Conservation (phyloP, 768 basidiomycete genomes). For the Trametes coccinea region DNA sequence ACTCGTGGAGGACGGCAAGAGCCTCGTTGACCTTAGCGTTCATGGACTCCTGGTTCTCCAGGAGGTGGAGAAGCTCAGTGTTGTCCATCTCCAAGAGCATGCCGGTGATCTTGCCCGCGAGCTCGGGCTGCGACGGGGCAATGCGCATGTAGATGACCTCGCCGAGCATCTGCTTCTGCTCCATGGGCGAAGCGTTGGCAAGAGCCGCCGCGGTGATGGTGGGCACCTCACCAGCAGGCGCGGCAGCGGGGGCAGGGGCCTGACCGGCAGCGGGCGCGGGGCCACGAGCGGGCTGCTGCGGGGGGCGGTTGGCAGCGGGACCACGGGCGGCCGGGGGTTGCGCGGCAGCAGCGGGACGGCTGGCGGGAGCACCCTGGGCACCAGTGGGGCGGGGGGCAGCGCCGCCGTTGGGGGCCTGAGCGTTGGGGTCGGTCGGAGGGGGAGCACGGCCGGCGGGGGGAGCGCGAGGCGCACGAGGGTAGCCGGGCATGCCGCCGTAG, state of each 20-base stretch:
- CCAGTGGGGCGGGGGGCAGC: constrained; percentile 62
- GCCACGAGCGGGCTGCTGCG: constrained; percentile 25
- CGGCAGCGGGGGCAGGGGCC: constrained; percentile 35
- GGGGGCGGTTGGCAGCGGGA: constrained; percentile 35
- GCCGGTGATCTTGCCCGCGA: constrained; percentile 98
- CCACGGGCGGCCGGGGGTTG: constrained; percentile 45
- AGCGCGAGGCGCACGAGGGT: constrained; percentile 64
- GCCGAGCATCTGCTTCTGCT: constrained; percentile 99
- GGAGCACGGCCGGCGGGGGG: constrained; percentile 69
- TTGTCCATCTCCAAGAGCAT: constrained; percentile 99
- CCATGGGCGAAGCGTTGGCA: constrained; percentile 61
- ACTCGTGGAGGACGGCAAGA: constrained; percentile 84
- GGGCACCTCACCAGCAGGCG: constrained; percentile 52
- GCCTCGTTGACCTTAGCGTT: constrained; percentile 91
- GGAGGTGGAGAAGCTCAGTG: constrained; percentile 82
- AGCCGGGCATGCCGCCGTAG: constrained; percentile 69
- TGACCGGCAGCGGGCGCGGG: constrained; percentile 33
- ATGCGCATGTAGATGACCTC: constrained; percentile 96
- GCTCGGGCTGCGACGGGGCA: constrained; percentile 78
- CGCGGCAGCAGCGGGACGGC: constrained; percentile 52
- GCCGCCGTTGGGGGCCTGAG: constrained; percentile 43
- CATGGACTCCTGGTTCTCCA: constrained; percentile 83
- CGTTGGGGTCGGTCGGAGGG: constrained; percentile 68
- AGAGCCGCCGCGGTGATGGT: constrained; percentile 63
- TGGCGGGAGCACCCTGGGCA: constrained; percentile 50